Conservation (phyloP, 129 eudicot species). For the Centella asiatica region DNA sequence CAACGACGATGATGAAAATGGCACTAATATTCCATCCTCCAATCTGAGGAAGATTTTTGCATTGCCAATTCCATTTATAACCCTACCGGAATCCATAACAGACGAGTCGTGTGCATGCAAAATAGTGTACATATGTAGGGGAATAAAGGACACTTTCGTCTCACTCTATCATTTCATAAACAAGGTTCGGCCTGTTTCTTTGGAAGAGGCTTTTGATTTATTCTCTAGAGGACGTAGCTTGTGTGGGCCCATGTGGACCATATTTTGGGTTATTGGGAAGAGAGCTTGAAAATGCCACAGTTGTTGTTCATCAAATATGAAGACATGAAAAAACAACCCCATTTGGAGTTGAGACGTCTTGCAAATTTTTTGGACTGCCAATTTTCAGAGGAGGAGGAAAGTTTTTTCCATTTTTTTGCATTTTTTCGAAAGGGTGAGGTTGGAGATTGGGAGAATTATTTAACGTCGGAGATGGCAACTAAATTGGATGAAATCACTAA, state of each 20-base stretch:
- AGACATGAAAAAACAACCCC: no score
- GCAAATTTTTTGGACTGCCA: no score
- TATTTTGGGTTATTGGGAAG: slow-evolving; percentile 26
- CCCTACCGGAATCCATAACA: neutral
- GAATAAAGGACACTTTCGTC: neutral
- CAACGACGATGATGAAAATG: no score
- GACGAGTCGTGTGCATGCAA: neutral
- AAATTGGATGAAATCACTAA: no score
- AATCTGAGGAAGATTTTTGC: neutral
- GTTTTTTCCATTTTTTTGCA: no score
- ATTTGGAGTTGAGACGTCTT: no score
- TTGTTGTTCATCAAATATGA: no score
- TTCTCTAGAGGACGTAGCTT: neutral
- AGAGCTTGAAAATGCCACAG: slow-evolving; percentile 6
- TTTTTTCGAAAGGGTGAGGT: no score
- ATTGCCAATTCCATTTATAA: neutral
- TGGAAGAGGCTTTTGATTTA: slow-evolving; percentile 6
- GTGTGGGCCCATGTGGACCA: slow-evolving; percentile 18
- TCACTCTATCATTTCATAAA: neutral
- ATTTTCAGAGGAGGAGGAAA: no score
- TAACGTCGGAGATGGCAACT: no score
- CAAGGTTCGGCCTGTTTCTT: neutral
- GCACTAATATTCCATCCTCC: neutral
- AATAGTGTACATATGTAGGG: slow-evolving; percentile 1
- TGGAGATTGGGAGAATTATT: no score